Evolutionary conservation across 2,329 filamentous ascomycete species (phyloP).

Genomic region (Talaromyces verruculosus): DNA sequence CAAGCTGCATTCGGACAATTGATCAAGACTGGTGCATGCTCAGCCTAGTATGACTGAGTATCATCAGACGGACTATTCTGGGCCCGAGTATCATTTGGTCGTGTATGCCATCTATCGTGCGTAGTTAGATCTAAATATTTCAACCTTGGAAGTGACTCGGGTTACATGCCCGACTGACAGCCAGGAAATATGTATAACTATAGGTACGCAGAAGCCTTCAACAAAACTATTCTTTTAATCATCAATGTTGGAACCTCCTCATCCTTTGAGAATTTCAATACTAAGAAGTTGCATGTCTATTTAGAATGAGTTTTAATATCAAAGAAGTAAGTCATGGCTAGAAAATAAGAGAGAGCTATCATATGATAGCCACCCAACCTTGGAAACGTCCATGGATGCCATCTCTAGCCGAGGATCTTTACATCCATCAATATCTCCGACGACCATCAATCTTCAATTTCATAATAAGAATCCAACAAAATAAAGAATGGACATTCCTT

Average conservation of each 20-base stretch:
- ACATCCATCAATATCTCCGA: neutral
- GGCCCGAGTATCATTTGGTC: neutral
- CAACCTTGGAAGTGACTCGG: neutral
- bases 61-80: neutral
- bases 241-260: neutral
- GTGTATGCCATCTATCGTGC: neutral
- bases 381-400: neutral
- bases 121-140: neutral
- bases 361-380: neutral
- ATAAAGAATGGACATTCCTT: too few relatives aligned
- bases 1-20: slow-evolving; percentile 15
- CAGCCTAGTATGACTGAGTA: slow-evolving; percentile 8
- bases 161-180: neutral
- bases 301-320: neutral
- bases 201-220: neutral
- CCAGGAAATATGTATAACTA: neutral
- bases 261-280: neutral
- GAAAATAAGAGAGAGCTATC: neutral
- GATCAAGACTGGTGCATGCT: neutral
- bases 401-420: neutral
- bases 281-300: neutral
- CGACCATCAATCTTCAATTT: neutral
- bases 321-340: neutral
- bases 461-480: too few relatives aligned
- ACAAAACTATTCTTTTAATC: neutral